These are phyloP conservation scores for Beauveria brongniartii DNA, from an alignment of 2,329 filamentous ascomycete species.

Conservation along the genomic window DNA sequence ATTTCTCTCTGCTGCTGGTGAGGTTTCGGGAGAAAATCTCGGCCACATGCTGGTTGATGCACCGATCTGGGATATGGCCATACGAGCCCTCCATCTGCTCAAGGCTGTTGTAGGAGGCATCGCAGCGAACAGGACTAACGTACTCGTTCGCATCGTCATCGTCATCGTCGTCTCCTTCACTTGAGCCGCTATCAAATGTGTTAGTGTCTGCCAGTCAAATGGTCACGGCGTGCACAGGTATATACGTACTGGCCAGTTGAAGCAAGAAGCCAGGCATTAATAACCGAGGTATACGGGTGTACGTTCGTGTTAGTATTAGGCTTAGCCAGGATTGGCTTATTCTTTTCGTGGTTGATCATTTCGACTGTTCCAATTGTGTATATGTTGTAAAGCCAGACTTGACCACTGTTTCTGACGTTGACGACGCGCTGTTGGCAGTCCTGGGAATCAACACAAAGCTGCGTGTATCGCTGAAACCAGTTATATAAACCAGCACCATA, in stretches of 20 bases:
- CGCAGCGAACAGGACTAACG: background rate
- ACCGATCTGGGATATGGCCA: background rate
- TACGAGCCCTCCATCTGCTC: background rate
- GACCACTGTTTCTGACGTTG: background rate
- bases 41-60: background rate
- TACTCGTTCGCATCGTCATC: background rate
- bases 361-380: conserved; percentile 12
- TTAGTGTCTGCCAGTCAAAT: background rate
- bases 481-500: conserved; percentile 19
- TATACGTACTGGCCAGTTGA: conserved; percentile 9
- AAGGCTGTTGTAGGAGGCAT: background rate
- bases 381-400: conserved; percentile 14
- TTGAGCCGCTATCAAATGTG: background rate
- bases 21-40: background rate
- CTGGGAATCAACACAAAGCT: conserved; percentile 17
- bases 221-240: background rate
- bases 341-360: conserved; percentile 3
- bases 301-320: conserved; percentile 11
- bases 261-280: conserved; percentile 12
- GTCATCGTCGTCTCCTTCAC: background rate
- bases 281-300: conserved; percentile 11
- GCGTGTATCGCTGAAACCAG: conserved; percentile 17
- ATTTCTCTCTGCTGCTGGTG: background rate
- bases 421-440: conserved; percentile 14
- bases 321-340: conserved; percentile 11